phyloP scores from a whole-genome alignment of 305 asterid species.

The Fraxinus floribunda region DNA sequence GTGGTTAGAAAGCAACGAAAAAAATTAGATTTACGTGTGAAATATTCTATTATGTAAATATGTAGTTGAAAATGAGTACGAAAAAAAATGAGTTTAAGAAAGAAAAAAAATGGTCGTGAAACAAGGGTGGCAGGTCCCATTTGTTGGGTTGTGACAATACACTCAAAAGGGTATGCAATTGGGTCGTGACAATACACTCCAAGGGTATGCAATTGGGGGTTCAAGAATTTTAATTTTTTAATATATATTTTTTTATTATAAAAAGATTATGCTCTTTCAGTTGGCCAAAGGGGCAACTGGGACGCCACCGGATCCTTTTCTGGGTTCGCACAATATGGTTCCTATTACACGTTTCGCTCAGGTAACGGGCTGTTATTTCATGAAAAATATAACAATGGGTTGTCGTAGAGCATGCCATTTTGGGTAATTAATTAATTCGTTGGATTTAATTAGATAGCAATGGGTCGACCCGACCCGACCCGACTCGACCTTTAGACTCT shows the following conservation, averaged over 20 bases:
- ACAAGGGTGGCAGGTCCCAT: not conserved
- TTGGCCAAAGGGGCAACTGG: conserved; percentile 15
- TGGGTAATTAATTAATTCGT: not conserved
- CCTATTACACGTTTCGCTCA: not conserved
- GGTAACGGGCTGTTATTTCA: not conserved
- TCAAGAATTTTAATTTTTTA: not conserved
- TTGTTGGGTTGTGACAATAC: too few species aligned
- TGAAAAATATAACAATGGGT: not conserved
- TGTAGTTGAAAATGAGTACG: too few species aligned
- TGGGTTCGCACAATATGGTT: conserved; percentile 2
- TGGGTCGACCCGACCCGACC: not conserved
- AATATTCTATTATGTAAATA: too few species aligned
- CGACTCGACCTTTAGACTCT: not conserved
- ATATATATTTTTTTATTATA: not conserved
- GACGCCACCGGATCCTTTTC: conserved; percentile 2
- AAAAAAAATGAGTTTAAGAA: too few species aligned
- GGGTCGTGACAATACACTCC: not conserved
- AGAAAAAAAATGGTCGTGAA: too few species aligned
- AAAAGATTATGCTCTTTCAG: conserved; percentile 16
- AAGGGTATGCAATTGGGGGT: not conserved
- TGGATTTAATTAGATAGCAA: not conserved
- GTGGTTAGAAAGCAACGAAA: too few species aligned
- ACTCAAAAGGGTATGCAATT: too few species aligned
- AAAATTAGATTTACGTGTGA: too few species aligned
- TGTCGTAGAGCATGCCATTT: not conserved